Evolutionary conservation across 306 rosid species (phyloP).

Genomic region (Canavalia gladiata): DNA sequence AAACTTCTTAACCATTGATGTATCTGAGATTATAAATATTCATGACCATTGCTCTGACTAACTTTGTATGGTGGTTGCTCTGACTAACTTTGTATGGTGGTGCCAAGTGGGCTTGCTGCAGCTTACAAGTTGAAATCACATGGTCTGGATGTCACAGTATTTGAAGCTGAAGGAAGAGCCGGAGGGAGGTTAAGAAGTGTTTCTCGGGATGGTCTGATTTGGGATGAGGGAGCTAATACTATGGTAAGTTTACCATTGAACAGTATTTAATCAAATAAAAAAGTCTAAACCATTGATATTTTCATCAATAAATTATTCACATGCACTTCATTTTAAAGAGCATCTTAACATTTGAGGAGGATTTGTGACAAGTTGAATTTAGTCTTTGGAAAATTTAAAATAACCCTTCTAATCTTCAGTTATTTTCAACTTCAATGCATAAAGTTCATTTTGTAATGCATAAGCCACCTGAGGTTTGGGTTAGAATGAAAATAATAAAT

Average conservation of each 20-base stretch:
- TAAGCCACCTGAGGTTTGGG: background rate
- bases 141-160: conserved; percentile 77
- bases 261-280: conserved; percentile 18
- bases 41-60: conserved; percentile 31
- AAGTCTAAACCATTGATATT: conserved; percentile 17
- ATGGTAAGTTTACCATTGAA: conserved; percentile 65
- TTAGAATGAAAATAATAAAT: conserved; percentile 18
- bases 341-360: conserved; percentile 25
- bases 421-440: conserved; percentile 4
- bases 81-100: conserved; percentile 43
- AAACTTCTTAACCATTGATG: background rate
- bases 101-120: conserved; percentile 89
- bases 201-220: conserved; percentile 74
- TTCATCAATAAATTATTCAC: conserved; percentile 18
- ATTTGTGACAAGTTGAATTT: conserved; percentile 36
- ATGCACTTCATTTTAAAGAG: conserved; percentile 7
- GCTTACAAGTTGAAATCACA: conserved; percentile 90
- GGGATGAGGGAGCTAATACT: conserved; percentile 98
- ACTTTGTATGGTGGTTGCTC: conserved; percentile 45
- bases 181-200: conserved; percentile 93
- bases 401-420: conserved; percentile 3
- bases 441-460: conserved; percentile 6
- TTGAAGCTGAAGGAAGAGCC: conserved; percentile 85
- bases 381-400: conserved; percentile 16
- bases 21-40: conserved; percentile 17